Conservation (phyloP, 2,329 filamentous ascomycete species). For the Trichoderma atroviride region DNA sequence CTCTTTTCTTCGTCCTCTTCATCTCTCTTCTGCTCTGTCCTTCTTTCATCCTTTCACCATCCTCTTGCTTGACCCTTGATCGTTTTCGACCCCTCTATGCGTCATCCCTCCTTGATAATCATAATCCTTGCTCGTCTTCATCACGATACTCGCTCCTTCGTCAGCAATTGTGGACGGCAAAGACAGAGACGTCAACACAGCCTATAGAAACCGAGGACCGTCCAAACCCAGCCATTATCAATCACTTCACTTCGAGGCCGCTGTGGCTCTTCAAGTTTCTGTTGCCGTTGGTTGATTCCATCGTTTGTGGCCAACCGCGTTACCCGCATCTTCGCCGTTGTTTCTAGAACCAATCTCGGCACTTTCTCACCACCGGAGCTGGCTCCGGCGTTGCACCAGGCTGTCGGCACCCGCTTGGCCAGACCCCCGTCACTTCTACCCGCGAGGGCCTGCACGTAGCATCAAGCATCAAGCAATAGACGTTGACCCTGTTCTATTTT, state of each 20-base stretch:
- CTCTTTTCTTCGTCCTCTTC: background rate
- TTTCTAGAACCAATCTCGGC: slow-evolving; percentile 16
- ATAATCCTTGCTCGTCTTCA: background rate
- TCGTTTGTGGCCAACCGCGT: slow-evolving; percentile 7
- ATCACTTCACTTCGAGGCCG: background rate
- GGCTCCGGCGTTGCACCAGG: slow-evolving; percentile 11
- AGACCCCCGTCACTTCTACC: slow-evolving; percentile 6
- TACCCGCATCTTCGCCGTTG: slow-evolving; percentile 5
- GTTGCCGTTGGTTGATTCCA: background rate
- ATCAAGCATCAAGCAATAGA: slow-evolving; percentile 21
- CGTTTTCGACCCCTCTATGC: background rate
- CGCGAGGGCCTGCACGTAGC: background rate
- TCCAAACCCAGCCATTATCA: background rate
- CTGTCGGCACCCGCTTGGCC: slow-evolving; percentile 5
- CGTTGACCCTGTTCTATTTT: slow-evolving; percentile 20
- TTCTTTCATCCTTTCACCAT: background rate
- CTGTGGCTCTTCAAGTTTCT: background rate
- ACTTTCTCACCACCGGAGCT: slow-evolving; percentile 4
- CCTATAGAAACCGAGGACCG: background rate
- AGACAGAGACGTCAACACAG: background rate
- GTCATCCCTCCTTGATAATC: background rate
- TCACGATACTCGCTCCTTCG: background rate
- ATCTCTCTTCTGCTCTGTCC: background rate
- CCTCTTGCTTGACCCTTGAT: background rate
- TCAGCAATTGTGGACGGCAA: background rate